A percentile compares a stretch with the other conserved stretches of the same genome.
phyloP scores from a whole-genome alignment of 495 filamentous ascomycete genomes.

The Baudoinia panamericana region DNA sequence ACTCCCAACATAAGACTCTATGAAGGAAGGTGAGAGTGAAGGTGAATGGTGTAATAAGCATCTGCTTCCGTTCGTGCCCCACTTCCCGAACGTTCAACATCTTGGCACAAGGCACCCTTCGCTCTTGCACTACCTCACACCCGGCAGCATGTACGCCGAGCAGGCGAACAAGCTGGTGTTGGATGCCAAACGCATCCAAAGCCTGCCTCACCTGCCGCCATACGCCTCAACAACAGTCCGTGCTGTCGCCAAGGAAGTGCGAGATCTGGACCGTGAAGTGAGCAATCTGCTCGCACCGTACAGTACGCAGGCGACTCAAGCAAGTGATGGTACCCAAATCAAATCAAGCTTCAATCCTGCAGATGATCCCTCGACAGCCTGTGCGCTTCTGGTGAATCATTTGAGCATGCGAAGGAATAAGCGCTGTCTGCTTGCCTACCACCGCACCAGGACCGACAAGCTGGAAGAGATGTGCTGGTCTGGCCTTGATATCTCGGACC shows the following conservation, averaged over 20 bases:
- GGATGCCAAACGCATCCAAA: constrained; percentile 86
- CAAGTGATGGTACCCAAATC: constrained; percentile 72
- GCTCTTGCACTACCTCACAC: too few species aligned
- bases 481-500: constrained; percentile 64
- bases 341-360: constrained; percentile 74
- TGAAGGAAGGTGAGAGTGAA: too few species aligned
- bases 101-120: too few species aligned
- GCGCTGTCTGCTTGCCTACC: constrained; percentile 88
- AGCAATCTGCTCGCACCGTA: constrained; percentile 66
- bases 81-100: too few species aligned
- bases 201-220: constrained; percentile 72
- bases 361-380: constrained; percentile 70
- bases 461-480: constrained; percentile 91
- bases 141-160: constrained; percentile 69
- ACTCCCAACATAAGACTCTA: too few species aligned
- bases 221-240: constrained; percentile 91
- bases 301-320: constrained; percentile 65
- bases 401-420: constrained; percentile 93
- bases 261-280: constrained; percentile 88
- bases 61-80: too few species aligned
- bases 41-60: too few species aligned
- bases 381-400: constrained; percentile 82
- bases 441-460: constrained; percentile 76
- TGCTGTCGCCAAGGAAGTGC: constrained; percentile 76
- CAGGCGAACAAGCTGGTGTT: constrained; percentile 59